Base-by-base conservation (phyloP, 768 basidiomycete species). In the Pholiota molesta region DNA sequence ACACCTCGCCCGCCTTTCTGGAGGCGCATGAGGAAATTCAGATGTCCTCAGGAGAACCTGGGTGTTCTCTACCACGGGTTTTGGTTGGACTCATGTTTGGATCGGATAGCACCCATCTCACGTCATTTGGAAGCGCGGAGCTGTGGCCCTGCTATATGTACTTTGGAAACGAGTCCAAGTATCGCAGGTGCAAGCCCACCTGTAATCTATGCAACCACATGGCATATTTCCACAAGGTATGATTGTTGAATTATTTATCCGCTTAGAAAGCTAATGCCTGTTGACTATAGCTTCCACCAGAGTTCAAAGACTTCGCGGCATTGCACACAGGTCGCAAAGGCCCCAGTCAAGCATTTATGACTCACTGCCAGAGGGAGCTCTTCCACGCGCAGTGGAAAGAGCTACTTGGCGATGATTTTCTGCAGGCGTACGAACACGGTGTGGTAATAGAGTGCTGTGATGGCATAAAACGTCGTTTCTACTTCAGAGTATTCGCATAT, bases 371-470 rank as follows among this genome's bases (percentile, higher is more conserved):
- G 7, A 69, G 69, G 0, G 74, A 78, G 51, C 62, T 75, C 5
- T 61, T 75, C 29, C 76, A 77, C 45, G 72, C 57, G 3, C 47
- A 66, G n/a, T 76, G 72, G 72, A 55, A 58, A 9, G 47, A 71
- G 72, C 72, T 61, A 29, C 44, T 51, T 45, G 40, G 55, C 40
- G 57, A 55, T 3, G 66, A 63, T 62, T 52, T 70, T 44, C 16
- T 66, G 5, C 37, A 68, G 26, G 68, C 66, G 0, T 78, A 74
- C 47, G 52, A 54, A 14, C 64, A 75, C 56, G 73, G 76, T 0
- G 70, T 78, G n/a, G 68, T 75, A 0, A 62, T 78, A 11, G 52
- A 57, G 28, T 77, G 74, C 60, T 42, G 57, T 5, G 77, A 79
- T 64, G 74, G 74, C 1, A 47, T 78, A 2, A 37, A 33, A 8